Base-by-base conservation (phyloP, 768 basidiomycete species). In the Leccinum disarticulatum region DNA sequence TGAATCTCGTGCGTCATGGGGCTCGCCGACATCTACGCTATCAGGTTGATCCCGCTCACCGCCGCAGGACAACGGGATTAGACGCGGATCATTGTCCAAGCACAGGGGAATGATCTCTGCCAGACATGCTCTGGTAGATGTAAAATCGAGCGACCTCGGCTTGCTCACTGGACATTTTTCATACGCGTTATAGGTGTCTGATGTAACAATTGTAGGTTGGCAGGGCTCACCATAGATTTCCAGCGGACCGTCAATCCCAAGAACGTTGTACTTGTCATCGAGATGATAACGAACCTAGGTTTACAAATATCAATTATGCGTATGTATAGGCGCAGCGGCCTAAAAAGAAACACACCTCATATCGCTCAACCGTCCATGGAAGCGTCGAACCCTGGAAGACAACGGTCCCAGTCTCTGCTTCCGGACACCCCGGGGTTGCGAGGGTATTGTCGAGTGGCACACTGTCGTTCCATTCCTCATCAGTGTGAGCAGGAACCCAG, bases 231-330 rank as follows among this genome's bases (percentile, higher is more conserved):
- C 90, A 61, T 86, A 92, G 35, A 99, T 87, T 70, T 97, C 93
- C 59, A 98, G 77, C 11, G 94, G 92, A 3, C 88, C 90, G 52
- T 90, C 87, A 55, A 89, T 69, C 55, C 86, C 84, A 84, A 98
- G 90, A 58, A 98, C 97, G 73, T 95, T 97, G 75, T 99, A 91
- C 73, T 95, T 98, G 51, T 94, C 95, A 72, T 97, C 93, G 68
- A 98, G 95, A 68, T 99, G 97, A 70, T 95, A 95, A 4, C 93
- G 87, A 60, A 89, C 79, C 90, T 91, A 61, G 28, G 56, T 49
- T 49, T n/a, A 53, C n/a, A 47, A 17, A 28, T 31, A 54, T 66
- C 53, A 56, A 52, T 41, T 3, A 17, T 35, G 28, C 19, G 15
- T 33, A 30, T 28, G 17, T 28, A 30, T 31, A 27, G 27, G 6